Evolutionary conservation across 805 yeast species (phyloP).

Genomic region (Starmerella sp.): DNA sequence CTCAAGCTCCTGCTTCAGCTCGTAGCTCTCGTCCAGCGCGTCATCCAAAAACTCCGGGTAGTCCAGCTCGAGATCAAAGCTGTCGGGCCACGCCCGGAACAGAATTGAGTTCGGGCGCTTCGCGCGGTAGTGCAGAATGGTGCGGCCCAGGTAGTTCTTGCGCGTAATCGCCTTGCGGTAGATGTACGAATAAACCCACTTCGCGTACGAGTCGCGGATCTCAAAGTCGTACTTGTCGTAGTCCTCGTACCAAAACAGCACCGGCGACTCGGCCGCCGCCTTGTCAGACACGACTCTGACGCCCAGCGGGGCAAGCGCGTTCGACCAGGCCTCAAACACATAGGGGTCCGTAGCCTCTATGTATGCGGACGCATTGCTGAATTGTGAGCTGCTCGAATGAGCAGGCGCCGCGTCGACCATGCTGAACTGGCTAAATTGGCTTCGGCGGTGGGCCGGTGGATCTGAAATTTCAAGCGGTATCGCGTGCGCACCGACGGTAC

Average conservation of each 20-base stretch:
- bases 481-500: not conserved
- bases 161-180: conserved; percentile 85
- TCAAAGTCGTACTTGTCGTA: conserved; percentile 84
- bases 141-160: conserved; percentile 78
- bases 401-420: no score
- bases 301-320: conserved; percentile 10
- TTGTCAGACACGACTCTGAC: not conserved
- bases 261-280: not conserved
- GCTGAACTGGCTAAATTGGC: no score
- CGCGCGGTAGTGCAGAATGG: conserved; percentile 59
- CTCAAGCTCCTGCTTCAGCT: conserved; percentile 67
- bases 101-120: conserved; percentile 65
- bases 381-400: not conserved
- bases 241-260: conserved; percentile 65
- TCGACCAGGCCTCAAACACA: conserved; percentile 19
- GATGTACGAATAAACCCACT: conserved; percentile 39
- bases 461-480: not conserved
- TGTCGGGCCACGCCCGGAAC: conserved; percentile 52
- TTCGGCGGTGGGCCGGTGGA: no score
- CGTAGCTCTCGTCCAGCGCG: conserved; percentile 83
- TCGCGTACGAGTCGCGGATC: conserved; percentile 11
- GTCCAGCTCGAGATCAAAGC: conserved; percentile 75
- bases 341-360: conserved; percentile 18
- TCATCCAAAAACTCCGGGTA: conserved; percentile 95
- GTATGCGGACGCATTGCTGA: conserved; percentile 8